Base-by-base conservation (phyloP, 306 rosid genomes). In the Sophora flavescens region DNA sequence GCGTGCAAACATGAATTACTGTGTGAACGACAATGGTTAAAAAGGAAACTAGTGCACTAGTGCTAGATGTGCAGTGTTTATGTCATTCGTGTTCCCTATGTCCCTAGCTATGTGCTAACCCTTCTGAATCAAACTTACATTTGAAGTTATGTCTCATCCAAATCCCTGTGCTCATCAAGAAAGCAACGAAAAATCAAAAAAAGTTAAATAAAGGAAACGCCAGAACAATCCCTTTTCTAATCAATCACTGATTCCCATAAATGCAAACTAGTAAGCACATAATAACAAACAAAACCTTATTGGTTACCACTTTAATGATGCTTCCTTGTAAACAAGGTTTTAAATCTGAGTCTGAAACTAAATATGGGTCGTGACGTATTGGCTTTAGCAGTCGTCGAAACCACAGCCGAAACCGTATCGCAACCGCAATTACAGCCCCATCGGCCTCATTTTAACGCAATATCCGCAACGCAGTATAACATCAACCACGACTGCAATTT, bases 81-180 rank as follows among this genome's bases (percentile, higher is more conserved):
- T 76, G 87, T 80, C 80, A 76, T 51, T 77, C 50, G 16, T 57
- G 64, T 76, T 76, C 80, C n/a, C 61, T 70, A 66, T 79, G 79
- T 4, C 72, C 42, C 61, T 59, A 63, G 76, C 32, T 30, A 39
- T 76, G 44, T 74, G 70, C 74, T 63, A 84, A 64, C 76, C 74
- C 57, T 77, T 80, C 68, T 63, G 68, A 58, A 72, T 84, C 78
- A 61, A 63, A 73, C 64, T 68, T 73, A 47, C 63, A 58, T 39
- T 77, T 65, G 33, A 72, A 11, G 73, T 52, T 33, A 53, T 22
- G 66, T 80, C 76, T 72, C 74, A 59, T 80, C 80, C 51, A 76
- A 58, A 45, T 53, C 70, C 80, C 82, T 66, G 74, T 76, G 77
- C 75, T 64, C 41, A 67, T 53, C 42, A 62, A 61, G 80, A 80